Percentiles rank a stretch among this genome's conserved stretches.
phyloP scores from a whole-genome alignment of 352 stramenopile genomes.

The Peronospora farinosa region DNA sequence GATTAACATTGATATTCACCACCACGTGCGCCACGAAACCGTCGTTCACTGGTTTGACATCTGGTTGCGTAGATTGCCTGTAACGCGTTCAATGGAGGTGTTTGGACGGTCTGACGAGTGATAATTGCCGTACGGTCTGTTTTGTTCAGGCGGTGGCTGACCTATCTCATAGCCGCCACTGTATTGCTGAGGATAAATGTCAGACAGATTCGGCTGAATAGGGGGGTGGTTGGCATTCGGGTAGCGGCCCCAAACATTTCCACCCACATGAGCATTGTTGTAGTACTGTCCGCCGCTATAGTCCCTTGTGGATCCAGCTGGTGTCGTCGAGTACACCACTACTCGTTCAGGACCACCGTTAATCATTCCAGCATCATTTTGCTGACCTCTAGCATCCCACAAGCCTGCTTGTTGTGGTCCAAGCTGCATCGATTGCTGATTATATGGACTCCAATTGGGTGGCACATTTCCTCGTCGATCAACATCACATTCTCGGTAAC shows the following conservation, averaged over 20 bases:
- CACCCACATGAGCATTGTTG: conserved; percentile 16
- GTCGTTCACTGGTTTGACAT: conserved; percentile 23
- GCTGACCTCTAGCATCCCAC: conserved; percentile 14
- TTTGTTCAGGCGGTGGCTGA: conserved; percentile 9
- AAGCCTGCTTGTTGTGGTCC: conserved; percentile 13
- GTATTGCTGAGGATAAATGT: conserved; percentile 22
- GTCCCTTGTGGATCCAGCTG: background rate
- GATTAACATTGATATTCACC: too few relatives aligned
- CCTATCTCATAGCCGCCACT: conserved; percentile 11
- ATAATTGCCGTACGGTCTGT: conserved; percentile 20
- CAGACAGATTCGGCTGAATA: conserved; percentile 10
- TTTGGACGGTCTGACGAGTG: conserved; percentile 17
- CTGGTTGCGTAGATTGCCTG: conserved; percentile 29
- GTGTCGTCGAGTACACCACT: conserved; percentile 32
- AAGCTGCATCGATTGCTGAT: conserved; percentile 23
- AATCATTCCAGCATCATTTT: conserved; percentile 16
- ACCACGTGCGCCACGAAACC: background rate
- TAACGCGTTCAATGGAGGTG: conserved; percentile 25
- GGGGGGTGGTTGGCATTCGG: conserved; percentile 5
- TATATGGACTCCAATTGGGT: conserved; percentile 25
- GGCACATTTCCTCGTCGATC: conserved; percentile 18
- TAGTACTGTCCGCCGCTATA: conserved; percentile 25
- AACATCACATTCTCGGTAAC: conserved; percentile 25
- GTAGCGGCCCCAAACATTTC: conserved; percentile 22
- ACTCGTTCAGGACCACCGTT: conserved; percentile 27